Evolutionary conservation across 2,329 filamentous ascomycete species (phyloP).

Genomic region (Stagonosporopsis rhizophila): DNA sequence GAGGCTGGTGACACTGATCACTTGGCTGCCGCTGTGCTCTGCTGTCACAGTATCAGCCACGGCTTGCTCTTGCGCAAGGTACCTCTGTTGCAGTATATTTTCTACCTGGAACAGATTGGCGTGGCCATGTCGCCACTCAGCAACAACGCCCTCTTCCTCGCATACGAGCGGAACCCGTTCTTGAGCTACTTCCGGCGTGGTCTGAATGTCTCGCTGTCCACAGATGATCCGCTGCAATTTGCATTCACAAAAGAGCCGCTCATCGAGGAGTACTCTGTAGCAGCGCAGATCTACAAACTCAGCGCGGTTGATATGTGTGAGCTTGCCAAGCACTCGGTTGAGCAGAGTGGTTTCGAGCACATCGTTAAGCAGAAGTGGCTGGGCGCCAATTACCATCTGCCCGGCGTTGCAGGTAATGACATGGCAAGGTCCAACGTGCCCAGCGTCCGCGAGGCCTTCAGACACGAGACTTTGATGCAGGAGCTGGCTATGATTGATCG

Average conservation of each 20-base stretch:
- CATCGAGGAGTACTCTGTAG: constrained; percentile 97
- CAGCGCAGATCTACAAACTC: constrained; percentile 97
- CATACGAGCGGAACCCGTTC: constrained; percentile 97
- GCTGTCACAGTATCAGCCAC: constrained; percentile 96
- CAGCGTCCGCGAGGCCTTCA: constrained; percentile 87
- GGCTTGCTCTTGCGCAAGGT: constrained; percentile 92
- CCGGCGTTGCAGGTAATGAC: constrained; percentile 83
- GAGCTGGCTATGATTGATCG: constrained; percentile 75
- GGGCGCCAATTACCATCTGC: constrained; percentile 76
- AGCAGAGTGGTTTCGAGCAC: constrained; percentile 92
- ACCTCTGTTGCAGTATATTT: constrained; percentile 92
- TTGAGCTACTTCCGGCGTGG: constrained; percentile 94
- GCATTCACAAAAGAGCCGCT: constrained; percentile 98
- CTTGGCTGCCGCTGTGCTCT: constrained; percentile 86
- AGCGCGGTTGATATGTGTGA: constrained; percentile 99
- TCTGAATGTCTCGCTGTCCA: constrained; percentile 93
- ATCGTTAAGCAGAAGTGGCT: constrained; percentile 92
- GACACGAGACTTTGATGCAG: constrained; percentile 83
- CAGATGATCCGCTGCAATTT: constrained; percentile 96
- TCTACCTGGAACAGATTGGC: constrained; percentile 97
- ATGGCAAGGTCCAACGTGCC: constrained; percentile 98
- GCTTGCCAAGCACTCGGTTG: constrained; percentile 92
- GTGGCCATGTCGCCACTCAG: constrained; percentile 99
- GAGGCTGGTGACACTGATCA: constrained; percentile 98
- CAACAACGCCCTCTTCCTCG: constrained; percentile 95